Evolutionary conservation across 257 asterid genomes (phyloP).

Genomic region (Nicotiana otophora): DNA sequence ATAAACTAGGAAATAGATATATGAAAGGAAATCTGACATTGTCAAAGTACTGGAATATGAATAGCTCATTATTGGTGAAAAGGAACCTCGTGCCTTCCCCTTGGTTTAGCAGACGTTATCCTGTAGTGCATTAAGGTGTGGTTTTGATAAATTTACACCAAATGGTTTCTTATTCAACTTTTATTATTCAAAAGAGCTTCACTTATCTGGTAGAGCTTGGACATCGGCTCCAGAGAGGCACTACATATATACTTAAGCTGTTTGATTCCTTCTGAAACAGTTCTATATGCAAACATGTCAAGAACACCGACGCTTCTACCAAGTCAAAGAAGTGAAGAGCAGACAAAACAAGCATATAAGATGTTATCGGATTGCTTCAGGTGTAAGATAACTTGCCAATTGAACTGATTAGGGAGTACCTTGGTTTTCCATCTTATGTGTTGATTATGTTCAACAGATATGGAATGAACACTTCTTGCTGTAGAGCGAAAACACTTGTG

Average conservation of each 20-base stretch:
- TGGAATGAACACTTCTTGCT: conserved; percentile 50
- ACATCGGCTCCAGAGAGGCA: background rate
- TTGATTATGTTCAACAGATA: conserved; percentile 43
- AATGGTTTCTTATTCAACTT: background rate
- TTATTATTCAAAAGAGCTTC: background rate
- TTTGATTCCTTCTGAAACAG: conserved; percentile 38
- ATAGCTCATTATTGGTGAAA: background rate
- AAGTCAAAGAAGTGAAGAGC: conserved; percentile 67
- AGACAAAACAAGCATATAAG: conserved; percentile 56
- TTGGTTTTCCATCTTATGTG: conserved; percentile 17
- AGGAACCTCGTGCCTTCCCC: background rate
- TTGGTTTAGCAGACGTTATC: background rate
- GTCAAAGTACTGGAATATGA: background rate
- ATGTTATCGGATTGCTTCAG: conserved; percentile 81
- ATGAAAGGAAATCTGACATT: background rate
- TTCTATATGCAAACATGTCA: conserved; percentile 59
- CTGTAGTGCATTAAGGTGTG: background rate
- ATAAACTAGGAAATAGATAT: background rate
- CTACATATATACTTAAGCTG: background rate
- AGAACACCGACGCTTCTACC: conserved; percentile 65
- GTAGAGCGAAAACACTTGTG: conserved; percentile 70
- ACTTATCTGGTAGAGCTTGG: background rate
- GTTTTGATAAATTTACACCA: background rate
- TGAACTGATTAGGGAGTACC: background rate
- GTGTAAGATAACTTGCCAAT: conserved; percentile 23